Conservation (phyloP, 352 stramenopile genomes). For the Globisporangium iwayamae region DNA sequence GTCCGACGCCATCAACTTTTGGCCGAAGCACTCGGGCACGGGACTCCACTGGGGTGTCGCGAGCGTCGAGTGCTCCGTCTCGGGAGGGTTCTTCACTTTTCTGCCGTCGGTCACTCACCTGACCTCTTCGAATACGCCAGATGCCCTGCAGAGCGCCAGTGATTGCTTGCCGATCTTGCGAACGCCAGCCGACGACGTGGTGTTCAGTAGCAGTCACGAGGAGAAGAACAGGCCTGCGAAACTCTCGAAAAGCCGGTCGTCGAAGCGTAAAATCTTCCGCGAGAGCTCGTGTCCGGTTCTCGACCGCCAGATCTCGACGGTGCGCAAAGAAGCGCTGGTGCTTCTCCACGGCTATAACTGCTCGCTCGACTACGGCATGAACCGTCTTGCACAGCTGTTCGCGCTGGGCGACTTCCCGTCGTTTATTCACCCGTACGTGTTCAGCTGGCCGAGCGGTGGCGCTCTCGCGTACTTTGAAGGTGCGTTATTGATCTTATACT, state of each 20-base stretch:
- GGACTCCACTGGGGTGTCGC: conserved; percentile 70
- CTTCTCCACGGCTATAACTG: conserved; percentile 39
- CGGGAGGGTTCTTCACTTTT: conserved; percentile 70
- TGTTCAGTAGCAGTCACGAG: conserved; percentile 35
- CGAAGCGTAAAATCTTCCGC: conserved; percentile 19
- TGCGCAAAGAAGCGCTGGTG: conserved; percentile 25
- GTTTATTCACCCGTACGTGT: conserved; percentile 37
- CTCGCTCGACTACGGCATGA: conserved; percentile 33
- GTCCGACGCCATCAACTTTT: conserved; percentile 41
- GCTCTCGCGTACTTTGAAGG: conserved; percentile 31
- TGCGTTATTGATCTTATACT: conserved; percentile 9
- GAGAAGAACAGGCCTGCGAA: conserved; percentile 6
- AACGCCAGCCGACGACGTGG: conserved; percentile 46
- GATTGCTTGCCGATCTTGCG: conserved; percentile 40
- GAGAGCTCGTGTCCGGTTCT: conserved; percentile 23
- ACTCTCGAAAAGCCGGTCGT: conserved; percentile 14
- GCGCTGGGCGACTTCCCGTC: conserved; percentile 33
- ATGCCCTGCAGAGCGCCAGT: conserved; percentile 28
- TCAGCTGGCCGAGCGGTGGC: conserved; percentile 41
- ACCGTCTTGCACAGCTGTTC: conserved; percentile 28
- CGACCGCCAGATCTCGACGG: background rate
- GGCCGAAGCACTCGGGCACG: conserved; percentile 39
- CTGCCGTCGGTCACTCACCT: conserved; percentile 53
- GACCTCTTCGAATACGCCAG: conserved; percentile 34
- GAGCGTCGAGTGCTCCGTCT: conserved; percentile 76